Evolutionary conservation across 345 rosid genomes (phyloP), one percentile per base, ranked within the genome.

Genomic region (Hibiscus syriacus): DNA sequence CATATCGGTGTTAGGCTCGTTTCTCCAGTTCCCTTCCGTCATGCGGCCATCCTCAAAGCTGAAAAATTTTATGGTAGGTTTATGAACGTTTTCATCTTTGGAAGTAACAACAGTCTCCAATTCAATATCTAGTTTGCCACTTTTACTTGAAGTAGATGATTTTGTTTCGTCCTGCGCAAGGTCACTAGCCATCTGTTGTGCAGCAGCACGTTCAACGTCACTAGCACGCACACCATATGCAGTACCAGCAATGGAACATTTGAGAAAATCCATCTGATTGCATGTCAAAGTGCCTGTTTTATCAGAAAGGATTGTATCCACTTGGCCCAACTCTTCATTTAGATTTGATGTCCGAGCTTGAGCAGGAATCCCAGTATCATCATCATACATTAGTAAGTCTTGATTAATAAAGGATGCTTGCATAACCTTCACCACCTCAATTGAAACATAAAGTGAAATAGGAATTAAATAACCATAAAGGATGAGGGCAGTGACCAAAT

Each of bases 221-320:
- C 90, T 93, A 1, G 89, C 66, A 3, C 84, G 76, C 14, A 76
- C 79, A 19, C 99, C 97, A 59, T 87, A 93, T 55, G 97, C 77
- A 72, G 80, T 81, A 54, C 98, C 99, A 62, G 90, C 90, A 55
- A 95, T 85, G 3, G 99, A 95, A 76, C 99, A 95, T 80, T 90
- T 95, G 61, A 90, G 78, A 81, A 92, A 95, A 77, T 95, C 98
- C 99, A 95, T 95, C 80, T 95, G 99, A 77, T 92, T 95, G 79
- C 99, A 92, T 36, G 99, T 95, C 84, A 95, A 80, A 12, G 99
- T 95, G 67, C 98, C 98, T 0, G 99, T 95, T 82, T 95, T 95
- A 67, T 95, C 99, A 41, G 98, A 95, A 30, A 95, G 94, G 69
- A 95, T 92, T 0, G 98, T 95, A 71, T 90, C 98, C 26, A 95